Evolutionary conservation across 257 asterid species (phyloP), one percentile per base, ranked within the genome.

Genomic region (Ilex aquifolium): DNA sequence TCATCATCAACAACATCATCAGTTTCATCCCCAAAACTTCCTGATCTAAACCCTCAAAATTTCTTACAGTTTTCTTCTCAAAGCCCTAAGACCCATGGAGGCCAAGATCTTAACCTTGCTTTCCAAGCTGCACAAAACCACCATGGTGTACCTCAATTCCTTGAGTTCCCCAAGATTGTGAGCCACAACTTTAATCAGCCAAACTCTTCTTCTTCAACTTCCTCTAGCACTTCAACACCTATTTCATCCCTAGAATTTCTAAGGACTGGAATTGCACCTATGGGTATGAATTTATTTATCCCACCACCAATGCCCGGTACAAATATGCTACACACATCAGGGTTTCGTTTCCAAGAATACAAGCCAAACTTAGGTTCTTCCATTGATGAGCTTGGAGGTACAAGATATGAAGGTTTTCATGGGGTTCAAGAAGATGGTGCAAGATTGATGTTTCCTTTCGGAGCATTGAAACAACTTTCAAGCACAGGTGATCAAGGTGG

Each of bases 51-150:
- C 79, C 86, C 86, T 64, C 67, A 82, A 4, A 71, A 44, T 54
- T 60, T 66, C 11, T 62, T 76, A 57, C 76, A 71, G 0, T 76
- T 78, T 53, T 31, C 81, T 12, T 62, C 68, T 31, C 74, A 54
- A 74, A 77, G 75, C 84, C 77, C 83, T 74, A 71, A 72, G n/a
- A 78, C 74, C 55, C 72, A 70, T 15, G 73, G 69, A 32, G 80
- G 79, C 27, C 94, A 81, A 32, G 90, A 83, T 74, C 95, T 87
- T 31, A 85, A 76, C 72, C 87, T 83, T 0, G 79, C 81, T 42
- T 81, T 77, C 40, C 82, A 65, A 42, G 57, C 55, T 57, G 12
- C 62, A 56, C 75, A 66, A 29, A 74, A 69, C 32, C 36, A 66
- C 50, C 73, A 74, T 30, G 69, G 69, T 48, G 56, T 64, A 50